Evolutionary conservation across 2,329 filamentous ascomycete species (phyloP).

Genomic region (Penicillium capsulatum): DNA sequence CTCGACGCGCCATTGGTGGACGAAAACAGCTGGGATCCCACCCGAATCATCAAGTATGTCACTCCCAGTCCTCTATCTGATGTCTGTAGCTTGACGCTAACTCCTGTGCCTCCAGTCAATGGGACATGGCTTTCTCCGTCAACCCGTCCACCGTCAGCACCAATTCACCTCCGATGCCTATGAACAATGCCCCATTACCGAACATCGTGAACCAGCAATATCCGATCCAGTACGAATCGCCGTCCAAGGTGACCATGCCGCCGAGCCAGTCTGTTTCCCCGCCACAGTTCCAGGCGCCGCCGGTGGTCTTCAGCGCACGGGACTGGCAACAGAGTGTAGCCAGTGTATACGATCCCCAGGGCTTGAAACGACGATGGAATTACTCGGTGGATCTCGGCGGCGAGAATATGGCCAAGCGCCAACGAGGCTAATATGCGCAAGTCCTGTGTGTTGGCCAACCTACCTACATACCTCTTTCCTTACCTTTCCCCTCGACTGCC

Average conservation of each 20-base stretch:
- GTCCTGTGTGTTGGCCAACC: neutral
- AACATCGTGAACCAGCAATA: constrained; percentile 31
- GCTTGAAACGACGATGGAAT: constrained; percentile 44
- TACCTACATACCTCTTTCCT: too few relatives aligned
- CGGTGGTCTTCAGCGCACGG: constrained; percentile 42
- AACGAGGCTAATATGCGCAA: constrained; percentile 24
- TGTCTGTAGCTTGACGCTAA: constrained; percentile 22
- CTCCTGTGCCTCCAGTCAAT: constrained; percentile 60
- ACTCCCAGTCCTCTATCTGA: constrained; percentile 7
- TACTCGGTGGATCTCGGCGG: constrained; percentile 33
- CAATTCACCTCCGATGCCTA: constrained; percentile 41
- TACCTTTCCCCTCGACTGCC: too few relatives aligned
- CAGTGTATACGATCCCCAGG: constrained; percentile 46
- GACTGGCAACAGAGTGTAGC: constrained; percentile 49
- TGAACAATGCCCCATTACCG: constrained; percentile 27
- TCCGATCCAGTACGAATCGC: constrained; percentile 33
- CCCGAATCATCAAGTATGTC: constrained; percentile 83
- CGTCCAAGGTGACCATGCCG: constrained; percentile 28
- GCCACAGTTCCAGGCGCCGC: constrained; percentile 30
- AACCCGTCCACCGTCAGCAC: constrained; percentile 46
- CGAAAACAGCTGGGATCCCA: constrained; percentile 76
- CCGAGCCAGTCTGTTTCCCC: constrained; percentile 34
- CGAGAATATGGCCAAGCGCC: constrained; percentile 31
- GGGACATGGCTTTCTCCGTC: constrained; percentile 90
- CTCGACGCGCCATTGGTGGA: constrained; percentile 56